Evolutionary conservation across 2,329 filamentous ascomycete genomes (phyloP).

Genomic region (Berkeleyomyces rouxiae): DNA sequence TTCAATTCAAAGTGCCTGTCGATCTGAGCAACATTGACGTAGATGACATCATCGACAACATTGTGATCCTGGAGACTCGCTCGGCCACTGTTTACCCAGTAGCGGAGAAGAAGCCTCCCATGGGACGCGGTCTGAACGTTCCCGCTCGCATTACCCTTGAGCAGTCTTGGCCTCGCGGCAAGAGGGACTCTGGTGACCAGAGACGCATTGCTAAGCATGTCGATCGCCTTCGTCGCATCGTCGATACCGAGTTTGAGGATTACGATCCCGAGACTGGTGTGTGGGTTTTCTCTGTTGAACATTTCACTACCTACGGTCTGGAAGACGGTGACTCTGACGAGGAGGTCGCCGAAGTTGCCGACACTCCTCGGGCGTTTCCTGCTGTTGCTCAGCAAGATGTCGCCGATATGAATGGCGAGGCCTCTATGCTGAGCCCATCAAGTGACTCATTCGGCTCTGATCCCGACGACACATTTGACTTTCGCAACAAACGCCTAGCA

Average conservation of each 20-base stretch:
- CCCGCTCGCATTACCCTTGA: slow-evolving; percentile 75
- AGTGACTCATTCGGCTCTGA: slow-evolving; percentile 16
- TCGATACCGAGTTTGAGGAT: slow-evolving; percentile 62
- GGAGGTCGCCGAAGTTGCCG: not conserved
- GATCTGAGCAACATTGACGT: slow-evolving; percentile 67
- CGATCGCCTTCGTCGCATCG: slow-evolving; percentile 60
- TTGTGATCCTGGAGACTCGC: slow-evolving; percentile 61
- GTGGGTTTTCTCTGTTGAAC: slow-evolving; percentile 87
- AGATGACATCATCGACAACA: slow-evolving; percentile 59
- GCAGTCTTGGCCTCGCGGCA: slow-evolving; percentile 76
- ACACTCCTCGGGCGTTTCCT: not conserved
- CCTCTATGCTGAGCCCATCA: slow-evolving; percentile 8
- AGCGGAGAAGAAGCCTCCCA: slow-evolving; percentile 58
- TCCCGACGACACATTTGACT: slow-evolving; percentile 41
- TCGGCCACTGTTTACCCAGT: slow-evolving; percentile 78
- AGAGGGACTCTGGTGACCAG: slow-evolving; percentile 35
- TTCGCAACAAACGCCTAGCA: slow-evolving; percentile 30
- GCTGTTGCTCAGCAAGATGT: not conserved
- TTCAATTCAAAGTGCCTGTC: slow-evolving; percentile 66
- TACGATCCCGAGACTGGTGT: slow-evolving; percentile 68
- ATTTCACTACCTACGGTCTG: slow-evolving; percentile 90
- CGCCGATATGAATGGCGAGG: slow-evolving; percentile 22
- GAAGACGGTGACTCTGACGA: slow-evolving; percentile 52
- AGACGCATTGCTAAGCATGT: slow-evolving; percentile 68
- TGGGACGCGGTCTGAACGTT: slow-evolving; percentile 81